These are phyloP conservation scores for Trichaptum fuscoviolaceum DNA, from an alignment of 768 basidiomycete genomes.

Conservation along the genomic window DNA sequence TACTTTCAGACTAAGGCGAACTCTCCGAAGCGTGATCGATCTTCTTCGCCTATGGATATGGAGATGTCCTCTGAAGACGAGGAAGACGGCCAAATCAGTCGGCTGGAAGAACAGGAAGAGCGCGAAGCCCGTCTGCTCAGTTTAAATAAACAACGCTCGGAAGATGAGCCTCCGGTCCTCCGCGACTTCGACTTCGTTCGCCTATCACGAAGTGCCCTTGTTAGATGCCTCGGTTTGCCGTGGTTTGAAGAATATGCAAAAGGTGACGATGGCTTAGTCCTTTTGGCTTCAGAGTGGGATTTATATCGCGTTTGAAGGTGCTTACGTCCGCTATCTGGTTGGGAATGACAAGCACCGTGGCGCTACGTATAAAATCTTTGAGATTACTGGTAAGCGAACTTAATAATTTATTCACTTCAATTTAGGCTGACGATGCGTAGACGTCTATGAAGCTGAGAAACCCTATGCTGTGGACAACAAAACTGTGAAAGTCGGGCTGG, in stretches of 20 bases:
- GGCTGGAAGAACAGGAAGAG: slow-evolving; percentile 70
- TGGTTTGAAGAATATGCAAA: slow-evolving; percentile 85
- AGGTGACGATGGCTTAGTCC: slow-evolving; percentile 38
- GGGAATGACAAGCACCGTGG: slow-evolving; percentile 49
- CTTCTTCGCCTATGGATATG: slow-evolving; percentile 81
- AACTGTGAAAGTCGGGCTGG: slow-evolving; percentile 58
- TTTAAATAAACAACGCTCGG: slow-evolving; percentile 37
- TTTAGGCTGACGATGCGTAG: slow-evolving; percentile 11
- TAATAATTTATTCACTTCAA: not conserved
- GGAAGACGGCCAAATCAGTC: slow-evolving; percentile 70
- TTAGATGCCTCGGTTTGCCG: slow-evolving; percentile 47
- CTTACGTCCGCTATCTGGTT: slow-evolving; percentile 83
- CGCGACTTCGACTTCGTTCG: slow-evolving; percentile 57
- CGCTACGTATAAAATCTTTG: slow-evolving; percentile 77
- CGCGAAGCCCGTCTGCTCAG: slow-evolving; percentile 47
- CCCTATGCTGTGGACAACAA: slow-evolving; percentile 69
- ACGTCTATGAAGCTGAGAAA: slow-evolving; percentile 39
- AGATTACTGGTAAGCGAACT: slow-evolving; percentile 61
- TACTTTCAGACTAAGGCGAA: slow-evolving; percentile 37
- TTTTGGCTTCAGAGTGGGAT: not conserved
- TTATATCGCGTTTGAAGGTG: slow-evolving; percentile 40
- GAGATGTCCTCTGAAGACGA: slow-evolving; percentile 78
- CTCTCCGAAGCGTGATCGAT: slow-evolving; percentile 65
- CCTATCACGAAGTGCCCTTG: slow-evolving; percentile 65
- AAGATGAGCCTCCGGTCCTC: slow-evolving; percentile 44